Percentiles rank a stretch among this genome's conserved stretches.
phyloP scores from a whole-genome alignment of 2,329 filamentous ascomycete species.

The Hyphodiscus sp. region DNA sequence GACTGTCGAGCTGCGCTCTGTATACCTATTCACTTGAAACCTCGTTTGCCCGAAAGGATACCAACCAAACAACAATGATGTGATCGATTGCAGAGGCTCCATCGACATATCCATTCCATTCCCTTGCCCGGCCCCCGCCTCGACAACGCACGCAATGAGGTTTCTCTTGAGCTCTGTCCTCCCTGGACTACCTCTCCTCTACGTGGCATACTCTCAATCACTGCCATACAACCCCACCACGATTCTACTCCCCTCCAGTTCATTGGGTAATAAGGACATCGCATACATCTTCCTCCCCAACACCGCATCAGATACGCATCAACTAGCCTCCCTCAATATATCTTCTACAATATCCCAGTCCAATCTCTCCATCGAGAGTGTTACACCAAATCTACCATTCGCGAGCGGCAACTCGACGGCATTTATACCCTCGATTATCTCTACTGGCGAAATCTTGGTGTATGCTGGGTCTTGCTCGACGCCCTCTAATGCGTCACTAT shows the following conservation, averaged over 20 bases:
- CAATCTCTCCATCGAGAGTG: constrained; percentile 37
- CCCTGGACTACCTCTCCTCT: constrained; percentile 13
- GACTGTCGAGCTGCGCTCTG: constrained; percentile 16
- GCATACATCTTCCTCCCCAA: constrained; percentile 62
- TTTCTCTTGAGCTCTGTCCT: constrained; percentile 13
- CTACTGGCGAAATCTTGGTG: constrained; percentile 64
- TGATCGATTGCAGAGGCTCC: constrained; percentile 9
- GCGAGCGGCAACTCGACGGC: constrained; percentile 45
- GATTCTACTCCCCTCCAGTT: constrained; percentile 51
- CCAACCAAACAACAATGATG: constrained; percentile 13
- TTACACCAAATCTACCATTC: constrained; percentile 59
- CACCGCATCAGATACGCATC: constrained; percentile 28
- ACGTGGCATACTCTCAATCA: constrained; percentile 30
- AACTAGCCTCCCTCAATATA: constrained; percentile 61
- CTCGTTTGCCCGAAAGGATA: not conserved
- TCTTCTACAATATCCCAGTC: constrained; percentile 49
- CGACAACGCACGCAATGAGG: constrained; percentile 21
- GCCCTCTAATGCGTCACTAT: constrained; percentile 50
- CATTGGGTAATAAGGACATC: constrained; percentile 42
- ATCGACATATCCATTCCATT: constrained; percentile 6
- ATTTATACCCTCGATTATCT: constrained; percentile 62
- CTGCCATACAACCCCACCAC: constrained; percentile 75
- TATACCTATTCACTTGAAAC: not conserved
- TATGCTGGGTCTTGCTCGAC: constrained; percentile 66
- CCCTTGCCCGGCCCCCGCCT: constrained; percentile 2